Percentiles rank a stretch among this genome's conserved stretches.
Conservation (phyloP, 2,329 filamentous ascomycete species). For the Colletotrichum sp. region DNA sequence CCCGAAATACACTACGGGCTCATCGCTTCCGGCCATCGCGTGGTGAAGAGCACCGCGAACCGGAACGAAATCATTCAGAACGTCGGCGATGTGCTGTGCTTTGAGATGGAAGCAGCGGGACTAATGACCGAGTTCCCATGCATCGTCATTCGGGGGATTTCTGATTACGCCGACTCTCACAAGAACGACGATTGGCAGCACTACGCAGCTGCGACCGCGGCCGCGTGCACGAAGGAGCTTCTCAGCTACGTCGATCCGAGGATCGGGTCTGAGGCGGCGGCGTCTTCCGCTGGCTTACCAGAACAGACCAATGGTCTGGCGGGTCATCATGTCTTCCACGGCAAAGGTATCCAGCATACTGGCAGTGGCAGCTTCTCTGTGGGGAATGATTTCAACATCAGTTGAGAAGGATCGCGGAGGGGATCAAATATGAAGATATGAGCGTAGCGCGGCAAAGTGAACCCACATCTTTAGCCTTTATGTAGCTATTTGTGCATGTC, state of each 20-base stretch:
- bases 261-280: neutral
- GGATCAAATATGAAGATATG: too few species aligned
- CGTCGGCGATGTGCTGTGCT: neutral
- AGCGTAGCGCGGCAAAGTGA: too few species aligned
- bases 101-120: too few species aligned
- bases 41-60: neutral
- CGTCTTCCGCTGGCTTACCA: neutral
- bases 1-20: neutral
- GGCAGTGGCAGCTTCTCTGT: neutral
- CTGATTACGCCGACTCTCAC: too few species aligned
- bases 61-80: neutral
- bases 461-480: too few species aligned
- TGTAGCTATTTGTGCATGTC: too few species aligned
- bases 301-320: neutral
- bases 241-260: neutral
- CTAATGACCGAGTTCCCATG: too few species aligned
- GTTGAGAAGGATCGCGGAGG: neutral
- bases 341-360: neutral
- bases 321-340: neutral
- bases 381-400: neutral
- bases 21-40: neutral
- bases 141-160: too few species aligned
- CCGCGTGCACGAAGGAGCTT: too few species aligned
- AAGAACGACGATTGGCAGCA: too few species aligned
- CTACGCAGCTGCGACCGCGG: too few species aligned